phyloP scores from a whole-genome alignment of 208 protist species.

The Borovskyia barvae region DNA sequence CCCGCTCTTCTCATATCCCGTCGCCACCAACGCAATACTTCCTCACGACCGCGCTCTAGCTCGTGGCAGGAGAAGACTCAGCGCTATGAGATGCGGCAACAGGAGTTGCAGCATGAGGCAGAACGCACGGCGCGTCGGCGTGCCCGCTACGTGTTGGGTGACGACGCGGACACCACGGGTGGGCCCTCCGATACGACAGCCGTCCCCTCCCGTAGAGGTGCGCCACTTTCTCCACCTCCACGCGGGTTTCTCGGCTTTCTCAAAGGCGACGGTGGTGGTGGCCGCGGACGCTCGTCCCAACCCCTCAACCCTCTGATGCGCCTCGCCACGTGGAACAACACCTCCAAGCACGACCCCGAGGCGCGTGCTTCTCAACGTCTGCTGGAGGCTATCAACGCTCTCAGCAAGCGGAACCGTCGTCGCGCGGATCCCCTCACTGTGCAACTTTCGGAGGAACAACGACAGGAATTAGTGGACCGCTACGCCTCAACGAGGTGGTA shows the following conservation, averaged over 20 bases:
- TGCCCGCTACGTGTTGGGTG: neutral
- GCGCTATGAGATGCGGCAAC: slow-evolving; percentile 13
- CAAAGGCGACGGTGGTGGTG: slow-evolving; percentile 13
- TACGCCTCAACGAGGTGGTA: slow-evolving; percentile 61
- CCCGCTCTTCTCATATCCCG: slow-evolving; percentile 6
- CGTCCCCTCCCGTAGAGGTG: no score
- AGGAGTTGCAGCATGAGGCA: slow-evolving; percentile 23
- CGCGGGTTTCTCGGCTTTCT: slow-evolving; percentile 7
- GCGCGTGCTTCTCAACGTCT: slow-evolving; percentile 27
- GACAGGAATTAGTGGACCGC: slow-evolving; percentile 53
- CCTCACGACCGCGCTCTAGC: slow-evolving; percentile 16
- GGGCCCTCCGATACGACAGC: no score
- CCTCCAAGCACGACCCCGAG: slow-evolving; percentile 28
- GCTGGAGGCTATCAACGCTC: slow-evolving; percentile 33
- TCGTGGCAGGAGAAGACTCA: slow-evolving; percentile 29
- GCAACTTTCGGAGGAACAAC: slow-evolving; percentile 57
- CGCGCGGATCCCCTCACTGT: slow-evolving; percentile 20
- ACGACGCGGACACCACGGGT: neutral
- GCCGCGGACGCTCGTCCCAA: slow-evolving; percentile 7
- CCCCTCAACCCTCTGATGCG: slow-evolving; percentile 17
- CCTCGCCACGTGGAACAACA: neutral
- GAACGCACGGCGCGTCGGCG: slow-evolving; percentile 15
- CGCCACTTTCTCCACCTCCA: neutral
- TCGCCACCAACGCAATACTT: slow-evolving; percentile 27
- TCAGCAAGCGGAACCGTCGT: slow-evolving; percentile 25